Evolutionary conservation across 2,329 filamentous ascomycete genomes (phyloP), one percentile per base, ranked within the genome.

Genomic region (Diaporthe australafricana): DNA sequence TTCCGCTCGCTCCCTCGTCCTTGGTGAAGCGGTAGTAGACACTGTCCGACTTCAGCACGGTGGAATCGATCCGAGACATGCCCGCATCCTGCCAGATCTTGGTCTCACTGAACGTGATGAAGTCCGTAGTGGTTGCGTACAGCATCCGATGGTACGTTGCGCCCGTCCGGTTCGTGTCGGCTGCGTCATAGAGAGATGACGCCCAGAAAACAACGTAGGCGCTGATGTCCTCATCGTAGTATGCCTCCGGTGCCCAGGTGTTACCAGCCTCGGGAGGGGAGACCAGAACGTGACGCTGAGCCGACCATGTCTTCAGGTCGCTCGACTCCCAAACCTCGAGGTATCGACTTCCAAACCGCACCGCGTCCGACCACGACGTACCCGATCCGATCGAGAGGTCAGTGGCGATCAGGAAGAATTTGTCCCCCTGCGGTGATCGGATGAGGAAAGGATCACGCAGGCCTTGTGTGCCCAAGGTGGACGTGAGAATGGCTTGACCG

Each of bases 1-100:
- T 88, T 1, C 78, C 80, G 5, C 78, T 81, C 2, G 81, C 84
- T 0, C 85, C 86, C 70, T 89, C 87, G 52, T 89, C 87, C 71
- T 89, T 89, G 22, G 86, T 88, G 75, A 89, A 89, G 12, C 87
- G 86, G 75, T 87, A 86, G 76, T 85, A 88, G 0, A 77, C 77
- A 14, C 77, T 77, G 1, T 80, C 80, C 0, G 81, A 81, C 67
- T 85, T 79, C 17, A 88, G 76, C 0, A 88, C 84, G 0, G 87
- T 88, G 0, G 87, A 85, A 74, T 89, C 87, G 30, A 89, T 89
- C 1, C 87, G 82, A 1, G 87, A 85, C 62, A 81, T 82, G 12
- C 85, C 84, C 2, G 83, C 84, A 62, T 89, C 87, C 32, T 88
- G 86, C 86, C 86, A 88, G 22, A 87, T 76, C 52, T 82, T 76